Evolutionary conservation across 371 early-diverging fungal genomes (phyloP).

Genomic region (Phascolomyces articulosus): DNA sequence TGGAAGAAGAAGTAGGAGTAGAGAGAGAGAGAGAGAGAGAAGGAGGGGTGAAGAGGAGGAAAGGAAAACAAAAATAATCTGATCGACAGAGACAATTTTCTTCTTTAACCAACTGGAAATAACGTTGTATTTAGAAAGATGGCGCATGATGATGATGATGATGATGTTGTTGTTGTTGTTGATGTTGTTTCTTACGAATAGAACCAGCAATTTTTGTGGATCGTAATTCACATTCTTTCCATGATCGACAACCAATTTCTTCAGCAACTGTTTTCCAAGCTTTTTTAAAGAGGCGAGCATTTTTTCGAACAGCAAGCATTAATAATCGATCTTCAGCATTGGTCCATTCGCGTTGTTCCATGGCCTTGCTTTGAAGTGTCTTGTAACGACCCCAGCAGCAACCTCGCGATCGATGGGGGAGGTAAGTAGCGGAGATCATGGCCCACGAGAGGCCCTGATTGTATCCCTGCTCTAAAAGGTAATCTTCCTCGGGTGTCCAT

Average conservation of each 20-base stretch:
- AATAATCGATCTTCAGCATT: conserved; percentile 23
- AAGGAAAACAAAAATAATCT: background rate
- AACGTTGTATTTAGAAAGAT: conserved; percentile 1
- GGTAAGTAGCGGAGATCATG: conserved; percentile 50
- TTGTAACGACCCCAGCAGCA: conserved; percentile 58
- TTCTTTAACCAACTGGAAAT: too few relatives aligned
- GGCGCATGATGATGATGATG: background rate
- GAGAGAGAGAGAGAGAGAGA: background rate
- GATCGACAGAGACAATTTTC: background rate
- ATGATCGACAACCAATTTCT: conserved; percentile 26
- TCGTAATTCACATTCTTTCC: conserved; percentile 31
- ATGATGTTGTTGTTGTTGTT: too few relatives aligned
- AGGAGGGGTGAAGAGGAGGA: background rate
- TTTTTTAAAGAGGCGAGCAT: conserved; percentile 28
- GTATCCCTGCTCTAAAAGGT: conserved; percentile 49
- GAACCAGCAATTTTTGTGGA: conserved; percentile 14
- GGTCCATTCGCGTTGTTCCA: conserved; percentile 29
- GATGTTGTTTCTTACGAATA: conserved; percentile 25
- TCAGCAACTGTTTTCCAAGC: conserved; percentile 34
- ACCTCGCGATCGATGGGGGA: conserved; percentile 51
- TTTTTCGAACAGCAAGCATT: conserved; percentile 26
- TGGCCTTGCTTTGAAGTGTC: conserved; percentile 37
- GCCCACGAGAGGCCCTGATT: conserved; percentile 53
- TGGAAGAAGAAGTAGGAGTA: too few relatives aligned
- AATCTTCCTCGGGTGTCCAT: conserved; percentile 52